A percentile compares a stretch with the other conserved stretches of the same genome.
phyloP scores from a whole-genome alignment of 768 basidiomycete genomes.

The Leccinum boreale region DNA sequence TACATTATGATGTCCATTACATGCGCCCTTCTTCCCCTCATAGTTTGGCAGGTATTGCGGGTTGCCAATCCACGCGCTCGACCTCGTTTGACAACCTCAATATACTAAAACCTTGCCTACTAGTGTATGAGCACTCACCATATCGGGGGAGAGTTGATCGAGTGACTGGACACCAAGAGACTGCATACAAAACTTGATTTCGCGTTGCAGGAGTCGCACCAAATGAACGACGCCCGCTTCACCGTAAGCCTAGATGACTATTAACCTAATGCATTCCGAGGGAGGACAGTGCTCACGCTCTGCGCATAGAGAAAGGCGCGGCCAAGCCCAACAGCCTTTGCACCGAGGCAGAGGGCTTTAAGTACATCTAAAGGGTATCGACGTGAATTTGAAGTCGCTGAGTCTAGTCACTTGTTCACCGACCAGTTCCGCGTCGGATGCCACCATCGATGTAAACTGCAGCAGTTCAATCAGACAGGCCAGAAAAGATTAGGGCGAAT shows the following conservation, averaged over 20 bases:
- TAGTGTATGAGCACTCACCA: constrained; percentile 45
- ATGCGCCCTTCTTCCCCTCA: constrained; percentile 11
- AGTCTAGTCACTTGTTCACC: constrained; percentile 10
- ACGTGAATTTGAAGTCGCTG: not conserved
- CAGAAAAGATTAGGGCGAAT: not conserved
- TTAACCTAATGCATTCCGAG: constrained; percentile 5
- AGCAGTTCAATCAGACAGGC: constrained; percentile 3
- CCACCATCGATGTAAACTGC: constrained; percentile 84
- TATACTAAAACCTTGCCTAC: not conserved
- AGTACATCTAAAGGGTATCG: constrained; percentile 59
- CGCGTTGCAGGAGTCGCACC: constrained; percentile 66
- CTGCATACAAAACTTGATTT: constrained; percentile 75
- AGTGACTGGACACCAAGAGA: constrained; percentile 68
- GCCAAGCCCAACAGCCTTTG: constrained; percentile 82
- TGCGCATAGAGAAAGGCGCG: constrained; percentile 84
- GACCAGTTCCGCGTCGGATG: constrained; percentile 74
- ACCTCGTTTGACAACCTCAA: constrained; percentile 36
- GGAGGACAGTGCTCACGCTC: constrained; percentile 48
- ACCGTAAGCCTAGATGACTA: constrained; percentile 60
- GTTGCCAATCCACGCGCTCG: constrained; percentile 68
- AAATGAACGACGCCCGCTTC: constrained; percentile 65
- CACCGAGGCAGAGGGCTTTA: constrained; percentile 88
- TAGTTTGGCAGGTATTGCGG: constrained; percentile 26
- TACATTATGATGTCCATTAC: not conserved
- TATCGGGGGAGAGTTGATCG: constrained; percentile 65